Base-by-base conservation (phyloP, 768 basidiomycete genomes). In the Amyloporia xantha region DNA sequence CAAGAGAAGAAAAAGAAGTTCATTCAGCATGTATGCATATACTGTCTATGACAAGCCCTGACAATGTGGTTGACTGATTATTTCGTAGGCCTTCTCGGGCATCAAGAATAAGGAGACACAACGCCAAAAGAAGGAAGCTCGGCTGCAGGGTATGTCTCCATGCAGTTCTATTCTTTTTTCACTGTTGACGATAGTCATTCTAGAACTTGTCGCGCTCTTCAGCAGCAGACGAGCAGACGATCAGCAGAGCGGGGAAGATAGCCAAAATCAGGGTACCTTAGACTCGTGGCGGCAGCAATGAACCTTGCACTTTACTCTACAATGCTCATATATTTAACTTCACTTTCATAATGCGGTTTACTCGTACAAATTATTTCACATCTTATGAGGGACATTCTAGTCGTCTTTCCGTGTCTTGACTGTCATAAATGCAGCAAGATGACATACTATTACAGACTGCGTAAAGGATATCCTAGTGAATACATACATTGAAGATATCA, bases 1-100 rank as follows among this genome's bases (percentile, higher is more conserved):
- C 91, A 94, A 62, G 86, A 88, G 50, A 76, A 76, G 59, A 93
- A 93, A 70, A 91, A 91, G 67, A 69, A 68, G 26, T 64, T 94
- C 36, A 81, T 94, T 48, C 74, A 86, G 59, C 79, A 91, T 68
- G 89, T 86, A 54, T 12, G 64, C 58, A 4, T 12, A 11, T 17
- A 21, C 15, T 59, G 35, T 36, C 7, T 41, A 26, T 12, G 24
- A 17, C 20, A 23, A 45, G 15, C 49, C 20, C 35, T 6, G 40
- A 17, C 39, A 17, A 23, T 30, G 25, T 4, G 15, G 2, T 25
- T 17, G 25, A 20, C 10, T 10, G n/a, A 25, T 2, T 13, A n/a
- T n/a, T 17, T 21, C 20, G 0, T 49, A 92, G 88, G 91, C 91
- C 0, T 93, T 93, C 64, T 86, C 88, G 28, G 91, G 88, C 0